Percentiles rank a stretch among this genome's conserved stretches.
phyloP scores from a whole-genome alignment of 768 basidiomycete genomes.

The Hortiboletus flavorubellus region DNA sequence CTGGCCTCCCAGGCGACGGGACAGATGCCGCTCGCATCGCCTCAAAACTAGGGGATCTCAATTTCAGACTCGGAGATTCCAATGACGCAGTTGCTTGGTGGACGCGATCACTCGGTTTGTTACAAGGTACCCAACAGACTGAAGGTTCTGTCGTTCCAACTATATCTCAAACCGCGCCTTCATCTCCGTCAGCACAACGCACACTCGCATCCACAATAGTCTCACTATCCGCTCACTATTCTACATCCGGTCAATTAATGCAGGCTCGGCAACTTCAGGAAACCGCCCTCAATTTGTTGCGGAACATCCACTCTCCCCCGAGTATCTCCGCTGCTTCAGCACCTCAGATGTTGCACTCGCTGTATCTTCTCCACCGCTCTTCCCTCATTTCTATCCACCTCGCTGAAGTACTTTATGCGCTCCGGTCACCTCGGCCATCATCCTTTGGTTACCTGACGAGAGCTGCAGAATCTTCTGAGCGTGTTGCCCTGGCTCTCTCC shows the following conservation, averaged over 20 bases:
- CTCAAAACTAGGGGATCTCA: conserved; percentile 65
- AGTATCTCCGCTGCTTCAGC: conserved; percentile 44
- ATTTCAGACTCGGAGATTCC: conserved; percentile 48
- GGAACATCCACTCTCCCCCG: conserved; percentile 48
- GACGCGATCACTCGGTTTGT: conserved; percentile 52
- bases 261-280: conserved; percentile 59
- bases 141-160: conserved; percentile 18
- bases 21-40: conserved; percentile 53
- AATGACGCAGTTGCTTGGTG: conserved; percentile 67
- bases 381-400: conserved; percentile 71
- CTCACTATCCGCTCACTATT: conserved; percentile 70
- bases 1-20: conserved; percentile 37
- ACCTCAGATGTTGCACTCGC: conserved; percentile 57
- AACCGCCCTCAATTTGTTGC: conserved; percentile 50
- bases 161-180: conserved; percentile 41
- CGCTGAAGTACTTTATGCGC: conserved; percentile 65
- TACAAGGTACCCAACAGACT: conserved; percentile 30
- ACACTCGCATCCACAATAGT: conserved; percentile 58
- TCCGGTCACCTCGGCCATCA: conserved; percentile 36
- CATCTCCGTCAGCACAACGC: conserved; percentile 62
- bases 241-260: conserved; percentile 51
- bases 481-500: conserved; percentile 53
- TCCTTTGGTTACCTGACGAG: conserved; percentile 55
- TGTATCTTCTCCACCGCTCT: conserved; percentile 69
- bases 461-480: conserved; percentile 67